These are phyloP conservation scores for Aureobasidium sp. DNA, from an alignment of 2,329 filamentous ascomycete species.

Conservation along the genomic window DNA sequence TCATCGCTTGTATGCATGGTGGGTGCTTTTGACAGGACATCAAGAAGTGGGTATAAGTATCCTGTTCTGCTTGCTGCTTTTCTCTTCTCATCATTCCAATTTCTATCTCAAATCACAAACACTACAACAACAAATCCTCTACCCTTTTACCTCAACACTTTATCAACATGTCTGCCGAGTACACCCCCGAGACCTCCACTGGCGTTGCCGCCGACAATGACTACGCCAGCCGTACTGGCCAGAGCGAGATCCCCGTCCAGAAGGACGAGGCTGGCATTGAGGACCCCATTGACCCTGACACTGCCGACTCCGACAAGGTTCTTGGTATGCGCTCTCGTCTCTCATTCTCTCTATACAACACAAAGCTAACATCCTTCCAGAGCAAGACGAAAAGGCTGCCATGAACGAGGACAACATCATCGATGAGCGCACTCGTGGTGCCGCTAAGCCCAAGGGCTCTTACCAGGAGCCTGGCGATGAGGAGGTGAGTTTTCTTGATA, in stretches of 20 bases:
- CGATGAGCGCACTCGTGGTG: slow-evolving; percentile 39
- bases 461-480: slow-evolving; percentile 47
- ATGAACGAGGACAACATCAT: slow-evolving; percentile 43
- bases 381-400: slow-evolving; percentile 40
- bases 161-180: slow-evolving; percentile 18
- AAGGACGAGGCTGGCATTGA: slow-evolving; percentile 39
- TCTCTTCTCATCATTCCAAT: neutral
- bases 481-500: slow-evolving; percentile 18
- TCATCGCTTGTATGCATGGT: neutral
- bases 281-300: slow-evolving; percentile 35
- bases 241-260: slow-evolving; percentile 38
- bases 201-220: slow-evolving; percentile 35
- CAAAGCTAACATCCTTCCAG: slow-evolving; percentile 16
- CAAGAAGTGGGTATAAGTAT: neutral
- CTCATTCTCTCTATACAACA: neutral
- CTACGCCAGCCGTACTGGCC: slow-evolving; percentile 40
- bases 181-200: slow-evolving; percentile 20
- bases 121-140: neutral
- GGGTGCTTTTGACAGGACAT: neutral
- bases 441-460: slow-evolving; percentile 36
- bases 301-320: slow-evolving; percentile 40
- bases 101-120: neutral
- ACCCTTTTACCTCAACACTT: neutral
- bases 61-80: neutral
- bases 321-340: slow-evolving; percentile 31